phyloP scores from a whole-genome alignment of 2,329 filamentous ascomycete genomes.

The Beauveria sp. region DNA sequence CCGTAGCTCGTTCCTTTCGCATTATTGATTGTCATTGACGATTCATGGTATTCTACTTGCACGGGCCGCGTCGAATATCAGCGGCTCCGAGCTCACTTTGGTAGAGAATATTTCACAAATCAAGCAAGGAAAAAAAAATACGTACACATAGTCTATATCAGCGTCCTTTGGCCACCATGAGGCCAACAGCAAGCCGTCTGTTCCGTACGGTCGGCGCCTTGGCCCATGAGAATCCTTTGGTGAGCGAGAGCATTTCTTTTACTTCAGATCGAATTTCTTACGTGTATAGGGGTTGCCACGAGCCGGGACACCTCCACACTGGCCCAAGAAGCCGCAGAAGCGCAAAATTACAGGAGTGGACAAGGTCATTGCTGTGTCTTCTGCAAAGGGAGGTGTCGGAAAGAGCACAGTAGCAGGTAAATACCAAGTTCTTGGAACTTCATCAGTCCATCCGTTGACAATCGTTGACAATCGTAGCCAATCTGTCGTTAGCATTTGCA shows the following conservation, averaged over 20 bases:
- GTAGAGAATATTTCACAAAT: not conserved
- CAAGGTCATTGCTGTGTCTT: conserved; percentile 94
- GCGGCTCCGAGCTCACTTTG: not conserved
- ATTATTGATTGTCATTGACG: not conserved
- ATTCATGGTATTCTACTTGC: not conserved
- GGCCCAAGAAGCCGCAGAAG: conserved; percentile 70
- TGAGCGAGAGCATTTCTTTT: conserved; percentile 30
- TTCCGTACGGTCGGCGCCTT: conserved; percentile 25
- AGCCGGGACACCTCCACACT: conserved; percentile 50
- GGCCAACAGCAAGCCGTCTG: conserved; percentile 27
- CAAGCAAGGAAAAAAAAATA: not conserved
- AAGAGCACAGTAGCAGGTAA: conserved; percentile 86
- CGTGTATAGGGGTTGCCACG: conserved; percentile 67
- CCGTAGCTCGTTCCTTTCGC: not conserved
- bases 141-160: not conserved
- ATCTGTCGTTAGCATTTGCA: conserved; percentile 81
- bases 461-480: conserved; percentile 37
- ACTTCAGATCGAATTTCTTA: not conserved
- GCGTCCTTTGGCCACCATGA: conserved; percentile 24
- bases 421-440: conserved; percentile 9
- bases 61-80: not conserved
- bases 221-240: conserved; percentile 80
- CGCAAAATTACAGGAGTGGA: conserved; percentile 75
- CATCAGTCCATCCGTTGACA: not conserved
- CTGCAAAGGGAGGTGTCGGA: conserved; percentile 94